Conservation (phyloP, 1,139 yeast genomes). For the Taphrina wiesneri region DNA sequence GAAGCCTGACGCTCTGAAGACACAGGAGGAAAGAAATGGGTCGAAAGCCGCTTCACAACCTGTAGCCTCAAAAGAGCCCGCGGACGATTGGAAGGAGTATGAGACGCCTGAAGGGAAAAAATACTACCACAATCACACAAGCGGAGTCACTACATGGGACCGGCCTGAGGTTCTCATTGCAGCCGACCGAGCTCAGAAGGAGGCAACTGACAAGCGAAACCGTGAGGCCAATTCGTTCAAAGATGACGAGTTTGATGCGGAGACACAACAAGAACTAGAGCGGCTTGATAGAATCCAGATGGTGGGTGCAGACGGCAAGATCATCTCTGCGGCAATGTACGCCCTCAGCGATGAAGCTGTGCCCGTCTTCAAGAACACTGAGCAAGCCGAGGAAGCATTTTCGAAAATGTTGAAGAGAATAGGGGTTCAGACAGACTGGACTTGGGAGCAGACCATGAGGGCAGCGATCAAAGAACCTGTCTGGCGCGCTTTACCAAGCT, state of each 20-base stretch:
- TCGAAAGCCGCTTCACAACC: not conserved
- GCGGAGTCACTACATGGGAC: constrained; percentile 80
- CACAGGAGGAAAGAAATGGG: constrained; percentile 43
- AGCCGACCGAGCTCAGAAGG: not conserved
- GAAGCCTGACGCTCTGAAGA: constrained; percentile 59
- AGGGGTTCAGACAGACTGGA: constrained; percentile 71
- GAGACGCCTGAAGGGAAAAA: constrained; percentile 67
- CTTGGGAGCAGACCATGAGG: constrained; percentile 69
- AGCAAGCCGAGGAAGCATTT: constrained; percentile 54
- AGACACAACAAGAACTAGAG: constrained; percentile 1
- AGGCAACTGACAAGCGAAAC: not conserved
- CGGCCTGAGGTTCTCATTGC: constrained; percentile 50
- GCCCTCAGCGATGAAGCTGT: constrained; percentile 29
- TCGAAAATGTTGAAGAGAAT: constrained; percentile 55
- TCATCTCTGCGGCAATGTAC: constrained; percentile 32
- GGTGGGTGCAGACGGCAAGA: constrained; percentile 17
- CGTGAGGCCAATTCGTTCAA: not conserved
- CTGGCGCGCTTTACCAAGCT: constrained; percentile 69
- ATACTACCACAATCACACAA: constrained; percentile 68
- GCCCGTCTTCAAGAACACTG: constrained; percentile 37
- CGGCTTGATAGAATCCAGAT: constrained; percentile 20
- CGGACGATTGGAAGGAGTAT: constrained; percentile 61
- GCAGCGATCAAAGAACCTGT: constrained; percentile 59
- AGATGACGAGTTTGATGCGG: constrained; percentile 9
- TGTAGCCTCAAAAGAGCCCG: constrained; percentile 35